Conservation (phyloP, 371 early-diverging fungal species). For the Basidiobolus meristosporus region DNA sequence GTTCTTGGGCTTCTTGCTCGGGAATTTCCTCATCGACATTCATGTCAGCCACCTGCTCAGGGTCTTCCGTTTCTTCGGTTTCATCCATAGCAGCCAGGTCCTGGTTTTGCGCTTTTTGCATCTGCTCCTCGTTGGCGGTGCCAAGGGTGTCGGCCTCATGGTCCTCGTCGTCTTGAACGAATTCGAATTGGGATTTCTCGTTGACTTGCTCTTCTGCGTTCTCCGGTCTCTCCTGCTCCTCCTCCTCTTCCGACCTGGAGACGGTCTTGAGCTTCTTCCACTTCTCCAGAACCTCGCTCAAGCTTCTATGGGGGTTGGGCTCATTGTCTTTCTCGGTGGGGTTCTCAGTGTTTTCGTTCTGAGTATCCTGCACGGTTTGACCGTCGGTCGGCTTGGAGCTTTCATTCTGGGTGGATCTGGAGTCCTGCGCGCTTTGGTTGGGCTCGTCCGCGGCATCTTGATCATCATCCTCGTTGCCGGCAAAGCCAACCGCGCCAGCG, state of each 20-base stretch:
- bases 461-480: conserved; percentile 20
- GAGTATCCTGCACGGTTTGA: conserved; percentile 13
- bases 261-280: conserved; percentile 32
- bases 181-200: conserved; percentile 43
- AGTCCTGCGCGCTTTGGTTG: conserved; percentile 3
- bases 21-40: conserved; percentile 9
- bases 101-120: conserved; percentile 27
- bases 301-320: conserved; percentile 54
- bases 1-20: conserved; percentile 9
- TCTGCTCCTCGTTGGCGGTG: conserved; percentile 51
- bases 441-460: conserved; percentile 12
- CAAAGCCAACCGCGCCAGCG: conserved; percentile 20
- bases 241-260: conserved; percentile 12
- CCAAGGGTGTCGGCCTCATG: conserved; percentile 62
- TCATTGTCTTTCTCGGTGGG: conserved; percentile 11
- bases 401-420: too few relatives aligned
- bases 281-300: conserved; percentile 78
- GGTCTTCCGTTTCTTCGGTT: conserved; percentile 18
- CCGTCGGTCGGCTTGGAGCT: conserved; percentile 1
- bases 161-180: conserved; percentile 50
- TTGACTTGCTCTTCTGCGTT: conserved; percentile 24
- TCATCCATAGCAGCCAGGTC: conserved; percentile 33
- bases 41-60: conserved; percentile 17
- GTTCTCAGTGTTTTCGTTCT: conserved; percentile 8
- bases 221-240: conserved; percentile 17